A percentile compares a stretch with the other conserved stretches of the same genome.
Evolutionary conservation across 208 protist genomes (phyloP).

Genomic region (Wallacemonas sp.): DNA sequence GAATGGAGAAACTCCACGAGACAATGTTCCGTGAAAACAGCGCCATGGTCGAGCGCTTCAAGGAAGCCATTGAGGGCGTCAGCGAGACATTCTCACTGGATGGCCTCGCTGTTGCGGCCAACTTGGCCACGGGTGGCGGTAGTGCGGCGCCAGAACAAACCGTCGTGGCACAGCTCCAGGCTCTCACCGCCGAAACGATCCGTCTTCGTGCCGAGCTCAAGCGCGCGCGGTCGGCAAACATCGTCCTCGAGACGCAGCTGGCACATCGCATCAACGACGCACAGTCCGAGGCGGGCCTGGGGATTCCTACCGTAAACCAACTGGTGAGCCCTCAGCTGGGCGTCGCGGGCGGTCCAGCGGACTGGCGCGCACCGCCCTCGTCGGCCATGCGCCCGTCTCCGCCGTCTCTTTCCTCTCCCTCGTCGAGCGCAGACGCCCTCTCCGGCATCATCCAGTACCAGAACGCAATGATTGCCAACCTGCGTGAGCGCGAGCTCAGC

Average conservation of each 20-base stretch:
- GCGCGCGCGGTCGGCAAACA: constrained; percentile 57
- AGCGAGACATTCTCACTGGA: constrained; percentile 32
- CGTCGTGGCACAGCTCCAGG: constrained; percentile 52
- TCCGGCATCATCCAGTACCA: constrained; percentile 71
- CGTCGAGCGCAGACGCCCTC: constrained; percentile 35
- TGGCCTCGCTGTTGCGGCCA: not conserved
- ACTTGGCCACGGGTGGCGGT: constrained; percentile 12
- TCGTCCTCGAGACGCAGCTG: constrained; percentile 77
- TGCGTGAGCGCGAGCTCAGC: constrained; percentile 69
- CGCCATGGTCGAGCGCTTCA: constrained; percentile 81
- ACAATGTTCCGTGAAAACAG: constrained; percentile 85
- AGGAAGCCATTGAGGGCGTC: constrained; percentile 66
- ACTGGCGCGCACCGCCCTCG: not conserved
- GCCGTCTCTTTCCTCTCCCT: not conserved
- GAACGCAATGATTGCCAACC: constrained; percentile 72
- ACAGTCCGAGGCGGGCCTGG: constrained; percentile 22
- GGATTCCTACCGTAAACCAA: not conserved
- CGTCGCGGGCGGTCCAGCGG: not conserved
- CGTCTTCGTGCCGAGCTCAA: constrained; percentile 69
- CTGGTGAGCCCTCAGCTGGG: constrained; percentile 4
- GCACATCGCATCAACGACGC: constrained; percentile 47
- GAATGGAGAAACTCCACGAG: constrained; percentile 85
- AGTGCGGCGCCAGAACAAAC: constrained; percentile 21
- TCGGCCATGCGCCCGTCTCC: not conserved
- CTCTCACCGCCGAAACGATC: constrained; percentile 69